These are phyloP conservation scores for Rhododendron williamsianum DNA, from an alignment of 148 eudicot genomes.

Conservation along the genomic window DNA sequence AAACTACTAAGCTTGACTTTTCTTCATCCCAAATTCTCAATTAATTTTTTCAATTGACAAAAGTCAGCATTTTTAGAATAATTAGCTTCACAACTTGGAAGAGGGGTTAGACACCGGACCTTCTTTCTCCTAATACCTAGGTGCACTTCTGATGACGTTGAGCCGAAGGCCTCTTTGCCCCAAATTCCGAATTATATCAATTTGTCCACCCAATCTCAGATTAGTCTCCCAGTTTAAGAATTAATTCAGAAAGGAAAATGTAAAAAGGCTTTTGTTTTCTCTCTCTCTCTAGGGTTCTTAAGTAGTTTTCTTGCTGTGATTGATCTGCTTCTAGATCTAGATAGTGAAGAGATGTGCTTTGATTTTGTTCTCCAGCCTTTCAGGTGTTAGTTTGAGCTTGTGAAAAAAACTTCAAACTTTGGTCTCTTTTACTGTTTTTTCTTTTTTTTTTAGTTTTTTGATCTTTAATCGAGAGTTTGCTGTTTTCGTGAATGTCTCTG, in stretches of 20 bases:
- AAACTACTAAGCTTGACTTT: not conserved
- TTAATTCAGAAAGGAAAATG: not conserved
- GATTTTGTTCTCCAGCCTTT: not conserved
- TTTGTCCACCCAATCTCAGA: not conserved
- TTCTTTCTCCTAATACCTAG: too few relatives aligned
- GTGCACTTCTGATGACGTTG: too few relatives aligned
- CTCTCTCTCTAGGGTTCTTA: not conserved
- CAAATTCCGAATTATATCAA: not conserved
- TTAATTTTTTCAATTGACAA: not conserved
- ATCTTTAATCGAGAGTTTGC: constrained; percentile 11
- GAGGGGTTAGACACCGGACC: too few relatives aligned
- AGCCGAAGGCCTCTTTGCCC: not conserved
- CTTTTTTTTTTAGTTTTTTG: not conserved
- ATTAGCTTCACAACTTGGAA: not conserved
- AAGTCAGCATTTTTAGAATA: not conserved
- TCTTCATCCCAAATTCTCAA: not conserved
- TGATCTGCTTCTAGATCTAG: constrained; percentile 15
- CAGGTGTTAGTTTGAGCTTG: not conserved
- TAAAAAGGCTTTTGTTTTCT: too few relatives aligned
- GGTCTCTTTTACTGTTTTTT: not conserved
- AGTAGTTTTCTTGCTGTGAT: not conserved
- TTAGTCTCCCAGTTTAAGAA: not conserved
- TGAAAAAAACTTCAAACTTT: not conserved
- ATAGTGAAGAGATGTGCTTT: not conserved
- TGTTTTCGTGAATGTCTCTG: constrained; percentile 34